phyloP scores from a whole-genome alignment of 495 filamentous ascomycete genomes.

The Aspergillus saccharolyticus region DNA sequence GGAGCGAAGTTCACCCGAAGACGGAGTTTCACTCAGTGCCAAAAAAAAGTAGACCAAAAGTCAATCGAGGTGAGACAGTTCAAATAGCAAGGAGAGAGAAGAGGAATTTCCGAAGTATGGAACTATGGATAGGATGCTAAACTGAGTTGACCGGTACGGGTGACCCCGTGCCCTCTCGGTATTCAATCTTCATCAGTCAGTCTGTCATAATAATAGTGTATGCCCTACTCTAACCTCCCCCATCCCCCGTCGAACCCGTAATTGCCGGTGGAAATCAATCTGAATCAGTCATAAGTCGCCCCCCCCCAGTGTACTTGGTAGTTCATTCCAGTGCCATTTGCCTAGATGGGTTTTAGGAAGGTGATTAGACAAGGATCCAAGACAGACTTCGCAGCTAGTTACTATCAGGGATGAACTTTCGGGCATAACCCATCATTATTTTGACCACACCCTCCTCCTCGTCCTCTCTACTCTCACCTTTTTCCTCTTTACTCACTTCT shows the following conservation, averaged over 20 bases:
- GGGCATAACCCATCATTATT: background rate
- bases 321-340: background rate
- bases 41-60: background rate
- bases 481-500: background rate
- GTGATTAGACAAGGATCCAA: background rate
- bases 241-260: background rate
- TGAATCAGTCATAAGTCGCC: conserved; percentile 4
- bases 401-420: background rate
- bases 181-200: background rate
- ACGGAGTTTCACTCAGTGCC: conserved; percentile 1
- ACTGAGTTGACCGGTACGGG: background rate
- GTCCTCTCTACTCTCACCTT: background rate
- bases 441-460: background rate
- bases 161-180: background rate
- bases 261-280: background rate
- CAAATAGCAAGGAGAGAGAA: background rate
- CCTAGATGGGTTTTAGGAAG: background rate
- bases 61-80: background rate
- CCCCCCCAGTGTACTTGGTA: background rate
- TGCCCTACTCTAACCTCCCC: background rate
- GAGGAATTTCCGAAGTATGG: background rate
- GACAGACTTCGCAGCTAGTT: background rate
- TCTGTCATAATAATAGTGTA: background rate
- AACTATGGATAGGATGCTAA: background rate
- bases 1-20: background rate